These are phyloP conservation scores for Botrytis medusae DNA, from an alignment of 2,329 filamentous ascomycete species.

Conservation along the genomic window DNA sequence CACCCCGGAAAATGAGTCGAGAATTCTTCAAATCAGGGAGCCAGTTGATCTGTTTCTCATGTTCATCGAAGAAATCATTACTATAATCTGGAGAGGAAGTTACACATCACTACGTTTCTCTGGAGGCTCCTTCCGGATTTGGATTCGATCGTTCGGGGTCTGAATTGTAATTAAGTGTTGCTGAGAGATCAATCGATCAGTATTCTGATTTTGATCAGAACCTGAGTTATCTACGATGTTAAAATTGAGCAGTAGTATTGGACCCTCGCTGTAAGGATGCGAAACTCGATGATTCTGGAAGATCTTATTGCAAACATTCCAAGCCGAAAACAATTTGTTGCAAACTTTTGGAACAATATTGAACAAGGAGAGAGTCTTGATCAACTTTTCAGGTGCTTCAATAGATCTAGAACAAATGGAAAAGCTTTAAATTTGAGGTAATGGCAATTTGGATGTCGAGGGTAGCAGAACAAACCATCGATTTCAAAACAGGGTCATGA, in stretches of 20 bases:
- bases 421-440: not conserved
- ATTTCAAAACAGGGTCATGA: not conserved
- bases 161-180: not conserved
- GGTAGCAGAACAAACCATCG: not conserved
- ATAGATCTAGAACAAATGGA: not conserved
- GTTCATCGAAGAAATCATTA: not conserved
- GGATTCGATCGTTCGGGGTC: not conserved
- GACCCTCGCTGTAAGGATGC: not conserved
- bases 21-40: not conserved
- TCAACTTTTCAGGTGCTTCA: not conserved
- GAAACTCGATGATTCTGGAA: not conserved
- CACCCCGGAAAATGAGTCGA: not conserved
- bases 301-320: not conserved
- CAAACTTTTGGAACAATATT: not conserved
- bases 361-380: rapidly evolving
- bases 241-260: too few relatives aligned
- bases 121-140: not conserved
- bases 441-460: not conserved
- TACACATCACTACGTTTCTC: not conserved
- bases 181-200: not conserved
- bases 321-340: not conserved
- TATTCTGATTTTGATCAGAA: not conserved
- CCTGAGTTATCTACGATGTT: not conserved
- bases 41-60: too few relatives aligned
- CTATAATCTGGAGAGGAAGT: not conserved